Conservation (phyloP, 2,329 filamentous ascomycete species). For the Monosporascus sp. region DNA sequence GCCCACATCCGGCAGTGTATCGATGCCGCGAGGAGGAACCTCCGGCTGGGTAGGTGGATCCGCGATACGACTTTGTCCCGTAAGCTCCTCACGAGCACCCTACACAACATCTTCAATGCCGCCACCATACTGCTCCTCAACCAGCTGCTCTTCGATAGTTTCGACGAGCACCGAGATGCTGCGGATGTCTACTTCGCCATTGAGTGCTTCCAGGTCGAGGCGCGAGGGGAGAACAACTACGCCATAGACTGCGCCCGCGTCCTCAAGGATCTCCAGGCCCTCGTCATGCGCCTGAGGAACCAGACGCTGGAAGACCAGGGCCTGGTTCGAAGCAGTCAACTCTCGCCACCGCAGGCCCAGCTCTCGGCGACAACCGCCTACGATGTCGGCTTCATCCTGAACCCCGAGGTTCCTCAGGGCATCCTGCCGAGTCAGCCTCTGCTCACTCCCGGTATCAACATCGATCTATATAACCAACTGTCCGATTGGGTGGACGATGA, state of each 20-base stretch:
- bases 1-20: constrained; percentile 34
- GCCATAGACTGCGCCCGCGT: constrained; percentile 33
- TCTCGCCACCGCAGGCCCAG: neutral
- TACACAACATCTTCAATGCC: constrained; percentile 48
- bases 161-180: constrained; percentile 19
- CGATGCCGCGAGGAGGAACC: constrained; percentile 40
- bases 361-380: constrained; percentile 2
- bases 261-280: constrained; percentile 31
- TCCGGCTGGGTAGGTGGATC: constrained; percentile 38
- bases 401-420: constrained; percentile 1
- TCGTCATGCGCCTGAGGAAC: constrained; percentile 30
- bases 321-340: neutral
- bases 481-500: constrained; percentile 6
- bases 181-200: constrained; percentile 36
- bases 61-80: constrained; percentile 30
- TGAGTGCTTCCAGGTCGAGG: constrained; percentile 36
- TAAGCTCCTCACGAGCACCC: constrained; percentile 38
- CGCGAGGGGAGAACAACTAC: constrained; percentile 32
- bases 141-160: constrained; percentile 34
- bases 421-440: neutral
- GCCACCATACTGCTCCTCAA: constrained; percentile 43
- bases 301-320: neutral
- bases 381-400: constrained; percentile 11
- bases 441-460: neutral
- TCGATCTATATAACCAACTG: constrained; percentile 1